Conservation (phyloP, 2,329 filamentous ascomycete genomes). For the Botrytis sinoallii region DNA sequence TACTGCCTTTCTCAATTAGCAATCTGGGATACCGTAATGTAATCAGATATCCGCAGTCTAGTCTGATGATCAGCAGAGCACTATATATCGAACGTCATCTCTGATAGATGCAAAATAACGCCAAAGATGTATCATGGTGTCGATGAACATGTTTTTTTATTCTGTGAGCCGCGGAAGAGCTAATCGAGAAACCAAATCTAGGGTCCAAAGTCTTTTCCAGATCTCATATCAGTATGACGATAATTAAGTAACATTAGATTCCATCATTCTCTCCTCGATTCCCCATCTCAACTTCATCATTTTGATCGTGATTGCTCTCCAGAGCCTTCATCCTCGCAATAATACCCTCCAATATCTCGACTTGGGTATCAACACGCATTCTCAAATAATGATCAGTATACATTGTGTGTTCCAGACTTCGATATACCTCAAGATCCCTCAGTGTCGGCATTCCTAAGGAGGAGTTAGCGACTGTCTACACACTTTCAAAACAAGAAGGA, state of each 20-base stretch:
- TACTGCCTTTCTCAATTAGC: too few species aligned
- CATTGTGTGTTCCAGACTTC: not conserved
- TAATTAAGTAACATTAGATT: not conserved
- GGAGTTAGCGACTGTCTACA: not conserved
- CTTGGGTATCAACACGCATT: not conserved
- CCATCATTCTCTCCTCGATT: not conserved
- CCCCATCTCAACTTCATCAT: not conserved
- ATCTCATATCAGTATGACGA: too few species aligned
- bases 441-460: not conserved
- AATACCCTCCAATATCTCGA: not conserved
- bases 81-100: not conserved
- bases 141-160: not conserved
- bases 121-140: not conserved
- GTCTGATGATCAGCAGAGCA: not conserved
- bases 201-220: not conserved
- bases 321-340: not conserved
- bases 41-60: not conserved
- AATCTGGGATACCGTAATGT: not conserved
- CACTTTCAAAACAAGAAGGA: not conserved
- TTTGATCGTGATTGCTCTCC: not conserved
- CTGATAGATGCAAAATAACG: too few species aligned
- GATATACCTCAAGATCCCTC: not conserved
- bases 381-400: not conserved
- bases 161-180: accelerated
- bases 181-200: not conserved